Base-by-base conservation (phyloP, 768 basidiomycete genomes). In the Daedalea quercina region DNA sequence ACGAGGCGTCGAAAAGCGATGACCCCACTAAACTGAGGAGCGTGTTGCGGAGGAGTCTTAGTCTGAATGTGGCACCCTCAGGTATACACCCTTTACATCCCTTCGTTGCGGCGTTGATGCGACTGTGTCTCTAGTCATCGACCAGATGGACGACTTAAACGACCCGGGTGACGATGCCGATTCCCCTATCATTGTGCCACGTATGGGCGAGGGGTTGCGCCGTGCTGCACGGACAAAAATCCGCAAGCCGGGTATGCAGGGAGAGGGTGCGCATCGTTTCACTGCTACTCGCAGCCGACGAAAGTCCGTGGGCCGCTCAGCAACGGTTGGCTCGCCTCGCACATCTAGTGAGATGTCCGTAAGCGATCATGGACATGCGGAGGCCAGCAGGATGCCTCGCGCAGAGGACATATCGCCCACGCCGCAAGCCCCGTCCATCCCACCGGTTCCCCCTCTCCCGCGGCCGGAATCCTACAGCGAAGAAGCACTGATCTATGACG, bases 191-290 rank as follows among this genome's bases (percentile, higher is more conserved):
- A 90, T 96, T 55, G 81, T 89, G 19, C 88, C 91, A 43, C 87
- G 84, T 23, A 92, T 91, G 1, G 90, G 90, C 7, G 88, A 85
- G 67, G 92, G 94, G 60, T 77, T 99, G 12, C 87, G 93, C 20
- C 87, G 96, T 34, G 82, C 93, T 9, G 93, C 93, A 3, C 83
- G 95, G 13, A 99, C 96, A 1, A 94, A 93, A 73, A 96, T 98
- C 60, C 86, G 95, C 33, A 99, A 98, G 71, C 75, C 84, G 13
- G 79, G 81, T 4, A 67, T 86, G 6, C 76, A 80, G 13, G 88
- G 83, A 22, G 90, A 89, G 67, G 88, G 87, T 11, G 89, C 89
- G 1, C 90, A 90, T 75, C 85, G 92, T 11, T 94, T 94, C 69
- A 71, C 69, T 4, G 67, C 73, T 8, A 68, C 73, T 3, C 71